Conservation (phyloP, 768 basidiomycete genomes). For the Pisolithus orientalis region DNA sequence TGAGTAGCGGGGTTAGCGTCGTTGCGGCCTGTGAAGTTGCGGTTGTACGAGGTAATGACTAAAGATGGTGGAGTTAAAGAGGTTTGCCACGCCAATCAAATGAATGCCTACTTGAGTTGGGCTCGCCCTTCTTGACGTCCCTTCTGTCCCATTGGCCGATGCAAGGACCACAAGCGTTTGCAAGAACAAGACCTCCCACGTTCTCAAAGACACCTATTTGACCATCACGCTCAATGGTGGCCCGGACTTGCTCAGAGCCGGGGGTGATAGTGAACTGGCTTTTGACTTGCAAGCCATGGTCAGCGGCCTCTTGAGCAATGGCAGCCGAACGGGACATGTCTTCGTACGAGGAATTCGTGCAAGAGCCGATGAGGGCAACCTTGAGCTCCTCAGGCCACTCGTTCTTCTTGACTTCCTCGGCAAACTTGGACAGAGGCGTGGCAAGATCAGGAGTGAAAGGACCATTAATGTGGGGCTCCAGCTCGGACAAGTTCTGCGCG, state of each 20-base stretch:
- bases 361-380: conserved; percentile 97
- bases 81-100: neutral
- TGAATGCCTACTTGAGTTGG: conserved; percentile 78
- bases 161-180: conserved; percentile 98
- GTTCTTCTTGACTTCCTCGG: conserved; percentile 87
- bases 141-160: conserved; percentile 99
- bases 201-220: conserved; percentile 82
- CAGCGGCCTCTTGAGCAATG: conserved; percentile 83
- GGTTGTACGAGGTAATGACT: conserved; percentile 99
- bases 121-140: conserved; percentile 94
- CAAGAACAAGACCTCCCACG: conserved; percentile 89
- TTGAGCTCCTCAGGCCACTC: conserved; percentile 95
- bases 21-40: conserved; percentile 99
- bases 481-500: conserved; percentile 81
- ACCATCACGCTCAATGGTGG: conserved; percentile 96
- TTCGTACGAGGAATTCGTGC: conserved; percentile 99
- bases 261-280: conserved; percentile 98
- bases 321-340: conserved; percentile 98
- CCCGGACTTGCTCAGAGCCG: conserved; percentile 96
- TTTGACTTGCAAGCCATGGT: conserved; percentile 83
- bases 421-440: conserved; percentile 96
- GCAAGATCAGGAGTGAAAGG: conserved; percentile 99
- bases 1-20: conserved; percentile 99
- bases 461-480: conserved; percentile 99
- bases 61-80: conserved; percentile 1